Percentiles rank a stretch among this genome's conserved stretches.
Evolutionary conservation across 2,329 filamentous ascomycete species (phyloP).

Genomic region (Fusarium incarnatum): DNA sequence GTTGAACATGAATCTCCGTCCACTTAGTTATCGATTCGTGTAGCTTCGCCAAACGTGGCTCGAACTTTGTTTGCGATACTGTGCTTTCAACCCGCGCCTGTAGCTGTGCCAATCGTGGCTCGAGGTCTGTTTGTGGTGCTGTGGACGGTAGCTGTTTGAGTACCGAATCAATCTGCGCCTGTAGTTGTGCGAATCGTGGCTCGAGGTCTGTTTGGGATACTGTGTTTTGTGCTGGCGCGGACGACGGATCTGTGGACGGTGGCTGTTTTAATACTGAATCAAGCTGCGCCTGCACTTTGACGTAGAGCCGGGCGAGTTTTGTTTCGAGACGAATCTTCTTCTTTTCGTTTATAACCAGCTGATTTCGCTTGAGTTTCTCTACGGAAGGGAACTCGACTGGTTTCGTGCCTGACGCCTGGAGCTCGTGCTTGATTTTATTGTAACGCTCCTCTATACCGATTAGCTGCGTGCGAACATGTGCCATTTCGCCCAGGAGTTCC

Average conservation of each 20-base stretch:
- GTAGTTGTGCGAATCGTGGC: slow-evolving; percentile 9
- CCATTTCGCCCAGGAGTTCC: slow-evolving; percentile 42
- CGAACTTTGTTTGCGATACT: background rate
- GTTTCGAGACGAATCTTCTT: slow-evolving; percentile 9
- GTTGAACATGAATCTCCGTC: slow-evolving; percentile 14
- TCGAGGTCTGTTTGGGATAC: background rate
- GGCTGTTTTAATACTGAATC: slow-evolving; percentile 1
- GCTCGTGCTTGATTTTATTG: slow-evolving; percentile 28
- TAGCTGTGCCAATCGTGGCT: slow-evolving; percentile 2
- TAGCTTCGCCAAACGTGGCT: slow-evolving; percentile 13
- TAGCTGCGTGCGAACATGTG: slow-evolving; percentile 33
- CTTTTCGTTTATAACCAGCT: slow-evolving; percentile 26
- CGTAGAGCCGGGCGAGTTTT: slow-evolving; percentile 20
- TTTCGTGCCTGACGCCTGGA: slow-evolving; percentile 21
- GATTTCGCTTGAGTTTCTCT: slow-evolving; percentile 29
- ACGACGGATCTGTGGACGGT: background rate
- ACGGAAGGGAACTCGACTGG: slow-evolving; percentile 42
- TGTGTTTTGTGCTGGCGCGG: slow-evolving; percentile 1
- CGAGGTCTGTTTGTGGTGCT: too few relatives aligned
- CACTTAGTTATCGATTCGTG: slow-evolving; percentile 7
- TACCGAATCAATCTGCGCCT: background rate
- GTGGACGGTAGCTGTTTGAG: too few relatives aligned
- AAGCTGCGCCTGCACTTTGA: slow-evolving; percentile 15
- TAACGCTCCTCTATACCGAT: slow-evolving; percentile 32
- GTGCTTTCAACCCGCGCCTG: background rate